Conservation (phyloP, 768 basidiomycete species). For the Phylloporus arenicola region DNA sequence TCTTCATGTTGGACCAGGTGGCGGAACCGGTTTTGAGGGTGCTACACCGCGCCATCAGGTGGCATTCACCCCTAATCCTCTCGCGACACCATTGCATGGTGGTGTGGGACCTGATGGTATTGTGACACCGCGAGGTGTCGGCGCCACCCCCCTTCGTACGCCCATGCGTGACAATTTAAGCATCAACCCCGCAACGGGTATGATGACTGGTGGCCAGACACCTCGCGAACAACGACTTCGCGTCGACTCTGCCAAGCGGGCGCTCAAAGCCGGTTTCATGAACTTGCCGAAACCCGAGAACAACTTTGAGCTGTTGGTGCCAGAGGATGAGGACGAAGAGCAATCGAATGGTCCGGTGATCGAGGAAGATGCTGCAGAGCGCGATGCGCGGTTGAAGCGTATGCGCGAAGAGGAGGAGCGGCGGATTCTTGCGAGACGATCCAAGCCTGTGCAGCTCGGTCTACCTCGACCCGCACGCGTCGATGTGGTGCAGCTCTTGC, state of each 20-base stretch:
- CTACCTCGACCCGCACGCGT: constrained; percentile 86
- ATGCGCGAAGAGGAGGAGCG: constrained; percentile 71
- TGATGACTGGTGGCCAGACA: constrained; percentile 53
- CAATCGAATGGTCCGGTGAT: constrained; percentile 16
- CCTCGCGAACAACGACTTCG: constrained; percentile 72
- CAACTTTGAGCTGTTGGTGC: constrained; percentile 91
- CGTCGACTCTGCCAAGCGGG: constrained; percentile 59
- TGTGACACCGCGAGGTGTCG: constrained; percentile 50
- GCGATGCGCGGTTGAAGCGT: constrained; percentile 69
- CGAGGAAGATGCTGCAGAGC: constrained; percentile 89
- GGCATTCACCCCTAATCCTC: constrained; percentile 92
- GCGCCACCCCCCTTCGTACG: constrained; percentile 85
- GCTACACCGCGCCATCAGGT: constrained; percentile 92
- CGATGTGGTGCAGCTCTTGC: constrained; percentile 59
- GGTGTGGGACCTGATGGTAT: constrained; percentile 42
- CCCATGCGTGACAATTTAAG: constrained; percentile 88
- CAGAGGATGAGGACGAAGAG: constrained; percentile 73
- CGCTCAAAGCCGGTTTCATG: constrained; percentile 76
- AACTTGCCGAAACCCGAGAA: constrained; percentile 90
- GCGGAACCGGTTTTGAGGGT: constrained; percentile 89
- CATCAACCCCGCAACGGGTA: constrained; percentile 72
- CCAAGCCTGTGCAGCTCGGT: constrained; percentile 71
- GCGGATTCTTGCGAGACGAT: constrained; percentile 75
- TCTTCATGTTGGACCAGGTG: constrained; percentile 64
- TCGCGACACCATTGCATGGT: constrained; percentile 73